Evolutionary conservation across 2,329 filamentous ascomycete genomes (phyloP).

Genomic region (Hypocreales sp.): DNA sequence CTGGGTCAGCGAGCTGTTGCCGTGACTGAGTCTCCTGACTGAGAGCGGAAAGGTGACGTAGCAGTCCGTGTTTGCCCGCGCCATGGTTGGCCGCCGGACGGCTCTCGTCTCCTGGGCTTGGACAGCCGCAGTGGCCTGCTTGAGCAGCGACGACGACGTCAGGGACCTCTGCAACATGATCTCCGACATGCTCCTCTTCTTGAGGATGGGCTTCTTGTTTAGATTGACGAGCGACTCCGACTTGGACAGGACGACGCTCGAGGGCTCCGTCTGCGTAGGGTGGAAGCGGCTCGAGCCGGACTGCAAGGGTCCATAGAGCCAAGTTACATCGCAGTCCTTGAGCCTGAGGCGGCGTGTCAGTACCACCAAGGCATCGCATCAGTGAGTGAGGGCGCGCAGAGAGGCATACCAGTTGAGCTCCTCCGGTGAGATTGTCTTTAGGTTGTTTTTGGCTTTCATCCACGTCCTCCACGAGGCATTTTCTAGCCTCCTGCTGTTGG

Average conservation of each 20-base stretch:
- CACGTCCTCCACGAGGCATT: constrained; percentile 97
- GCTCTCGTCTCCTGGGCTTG: constrained; percentile 58
- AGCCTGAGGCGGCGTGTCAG: too few relatives aligned
- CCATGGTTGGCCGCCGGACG: constrained; percentile 37
- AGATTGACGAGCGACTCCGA: constrained; percentile 48
- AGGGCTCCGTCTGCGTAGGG: constrained; percentile 23
- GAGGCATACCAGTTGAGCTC: constrained; percentile 68
- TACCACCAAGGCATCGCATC: too few relatives aligned
- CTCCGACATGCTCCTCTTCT: constrained; percentile 93
- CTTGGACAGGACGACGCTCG: constrained; percentile 31
- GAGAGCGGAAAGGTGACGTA: constrained; percentile 50
- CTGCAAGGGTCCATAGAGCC: constrained; percentile 89
- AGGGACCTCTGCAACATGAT: constrained; percentile 83
- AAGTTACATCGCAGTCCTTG: constrained; percentile 94
- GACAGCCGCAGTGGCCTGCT: constrained; percentile 75
- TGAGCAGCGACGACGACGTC: constrained; percentile 75
- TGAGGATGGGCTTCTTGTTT: constrained; percentile 78
- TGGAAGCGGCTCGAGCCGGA: constrained; percentile 45
- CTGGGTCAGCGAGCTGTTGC: constrained; percentile 44
- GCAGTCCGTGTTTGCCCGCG: constrained; percentile 54
- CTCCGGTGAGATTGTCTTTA: constrained; percentile 81
- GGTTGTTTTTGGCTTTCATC: constrained; percentile 79
- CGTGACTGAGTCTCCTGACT: constrained; percentile 43
- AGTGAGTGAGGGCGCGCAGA: too few relatives aligned
- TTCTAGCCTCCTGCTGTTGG: constrained; percentile 69